phyloP scores from a whole-genome alignment of 768 basidiomycete genomes.

The Hemileccinum rubropunctum region DNA sequence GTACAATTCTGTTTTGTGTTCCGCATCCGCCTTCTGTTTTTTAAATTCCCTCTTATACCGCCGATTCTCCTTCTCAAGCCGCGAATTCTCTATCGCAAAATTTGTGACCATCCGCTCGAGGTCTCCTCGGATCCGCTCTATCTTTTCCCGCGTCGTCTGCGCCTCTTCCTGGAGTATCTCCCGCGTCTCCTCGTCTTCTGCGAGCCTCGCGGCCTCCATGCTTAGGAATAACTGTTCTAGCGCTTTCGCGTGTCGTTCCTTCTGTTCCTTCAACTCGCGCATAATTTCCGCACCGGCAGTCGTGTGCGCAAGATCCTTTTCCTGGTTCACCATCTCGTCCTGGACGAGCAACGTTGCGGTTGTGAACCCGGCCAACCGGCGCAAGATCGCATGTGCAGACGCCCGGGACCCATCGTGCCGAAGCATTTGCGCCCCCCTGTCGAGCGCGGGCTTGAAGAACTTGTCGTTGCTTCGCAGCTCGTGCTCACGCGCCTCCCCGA shows the following conservation, averaged over 20 bases:
- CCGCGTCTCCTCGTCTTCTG: conserved; percentile 44
- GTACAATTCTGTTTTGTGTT: conserved; percentile 14
- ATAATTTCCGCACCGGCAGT: conserved; percentile 50
- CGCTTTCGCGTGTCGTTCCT: conserved; percentile 43
- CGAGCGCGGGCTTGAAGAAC: conserved; percentile 51
- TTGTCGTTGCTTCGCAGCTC: conserved; percentile 41
- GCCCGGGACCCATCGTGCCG: conserved; percentile 42
- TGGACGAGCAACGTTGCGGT: conserved; percentile 51
- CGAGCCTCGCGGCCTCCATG: conserved; percentile 42
- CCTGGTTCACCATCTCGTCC: conserved; percentile 50
- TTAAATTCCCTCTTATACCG: conserved; percentile 16
- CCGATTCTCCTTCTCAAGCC: conserved; percentile 28
- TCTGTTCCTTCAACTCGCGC: conserved; percentile 46
- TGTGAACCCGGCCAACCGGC: conserved; percentile 37
- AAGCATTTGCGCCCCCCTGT: conserved; percentile 43
- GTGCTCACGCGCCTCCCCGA: conserved; percentile 41
- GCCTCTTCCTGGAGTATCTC: conserved; percentile 42
- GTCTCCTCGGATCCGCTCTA: conserved; percentile 39
- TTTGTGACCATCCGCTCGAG: conserved; percentile 38
- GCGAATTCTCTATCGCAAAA: conserved; percentile 35
- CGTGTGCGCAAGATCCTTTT: conserved; percentile 47
- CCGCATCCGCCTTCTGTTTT: conserved; percentile 21
- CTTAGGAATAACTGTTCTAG: conserved; percentile 42
- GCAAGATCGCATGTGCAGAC: conserved; percentile 45
- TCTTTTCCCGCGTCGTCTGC: conserved; percentile 40